Conservation (phyloP, 768 basidiomycete genomes). For the Tylopilus sp. region DNA sequence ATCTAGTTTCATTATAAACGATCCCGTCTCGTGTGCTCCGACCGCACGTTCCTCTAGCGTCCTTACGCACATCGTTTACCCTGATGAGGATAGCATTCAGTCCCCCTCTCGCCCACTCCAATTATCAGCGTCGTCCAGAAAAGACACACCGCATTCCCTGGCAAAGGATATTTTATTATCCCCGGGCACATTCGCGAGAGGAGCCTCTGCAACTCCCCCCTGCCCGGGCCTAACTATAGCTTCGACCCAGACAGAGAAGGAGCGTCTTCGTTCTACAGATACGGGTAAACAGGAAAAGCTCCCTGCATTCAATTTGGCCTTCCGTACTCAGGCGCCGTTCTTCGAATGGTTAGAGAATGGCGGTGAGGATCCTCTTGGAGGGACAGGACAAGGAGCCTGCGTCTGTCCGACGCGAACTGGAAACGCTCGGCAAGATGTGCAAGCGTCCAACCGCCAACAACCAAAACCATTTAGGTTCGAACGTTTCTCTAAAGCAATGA, state of each 20-base stretch:
- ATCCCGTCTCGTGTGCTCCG: neutral
- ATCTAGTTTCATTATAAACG: neutral
- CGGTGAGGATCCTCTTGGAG: slow-evolving; percentile 30
- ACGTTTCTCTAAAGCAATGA: slow-evolving; percentile 76
- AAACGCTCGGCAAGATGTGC: neutral
- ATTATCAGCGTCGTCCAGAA: neutral
- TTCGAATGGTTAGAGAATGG: slow-evolving; percentile 76
- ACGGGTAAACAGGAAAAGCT: slow-evolving; percentile 11
- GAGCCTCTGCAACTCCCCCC: neutral
- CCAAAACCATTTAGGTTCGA: slow-evolving; percentile 52
- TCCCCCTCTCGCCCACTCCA: neutral
- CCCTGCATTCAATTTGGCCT: slow-evolving; percentile 72
- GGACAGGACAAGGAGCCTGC: slow-evolving; percentile 21
- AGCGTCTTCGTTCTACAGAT: neutral
- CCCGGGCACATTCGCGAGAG: neutral
- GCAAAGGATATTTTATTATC: neutral
- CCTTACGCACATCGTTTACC: slow-evolving; percentile 19
- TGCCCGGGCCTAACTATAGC: neutral
- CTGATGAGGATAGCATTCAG: slow-evolving; percentile 3
- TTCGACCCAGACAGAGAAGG: neutral
- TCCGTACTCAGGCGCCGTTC: slow-evolving; percentile 49
- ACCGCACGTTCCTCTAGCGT: slow-evolving; percentile 22
- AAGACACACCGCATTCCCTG: neutral
- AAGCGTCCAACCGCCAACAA: neutral
- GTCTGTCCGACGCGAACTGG: neutral